Evolutionary conservation across 2,329 filamentous ascomycete species (phyloP).

Genomic region (Clarireedia monteithiana): DNA sequence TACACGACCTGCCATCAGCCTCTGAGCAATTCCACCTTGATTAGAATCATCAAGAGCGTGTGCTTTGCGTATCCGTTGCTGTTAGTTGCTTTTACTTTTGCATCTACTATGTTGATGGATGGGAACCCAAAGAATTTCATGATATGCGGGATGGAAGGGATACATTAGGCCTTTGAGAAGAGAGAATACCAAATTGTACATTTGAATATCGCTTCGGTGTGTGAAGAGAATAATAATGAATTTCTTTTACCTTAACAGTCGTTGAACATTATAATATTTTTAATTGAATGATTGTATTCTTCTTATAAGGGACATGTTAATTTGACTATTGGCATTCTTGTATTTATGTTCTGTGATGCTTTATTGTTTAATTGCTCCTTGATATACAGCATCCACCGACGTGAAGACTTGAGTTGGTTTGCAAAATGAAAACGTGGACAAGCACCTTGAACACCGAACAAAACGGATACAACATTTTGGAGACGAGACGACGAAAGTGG

Average conservation of each 20-base stretch:
- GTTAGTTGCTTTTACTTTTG: neutral
- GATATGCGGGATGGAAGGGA: conserved; percentile 3
- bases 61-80: conserved; percentile 15
- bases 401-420: too few species aligned
- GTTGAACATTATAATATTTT: neutral
- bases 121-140: neutral
- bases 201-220: conserved; percentile 14
- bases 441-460: too few species aligned
- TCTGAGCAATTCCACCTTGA: conserved; percentile 22
- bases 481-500: too few species aligned
- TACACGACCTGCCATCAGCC: conserved; percentile 15
- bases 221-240: conserved; percentile 9
- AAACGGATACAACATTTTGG: too few species aligned
- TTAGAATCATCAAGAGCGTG: conserved; percentile 12
- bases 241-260: conserved; percentile 1
- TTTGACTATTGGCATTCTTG: too few species aligned
- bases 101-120: conserved; percentile 2
- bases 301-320: neutral
- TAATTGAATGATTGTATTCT: neutral
- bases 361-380: too few species aligned
- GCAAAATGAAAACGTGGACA: too few species aligned
- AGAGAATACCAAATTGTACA: conserved; percentile 25
- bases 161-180: conserved; percentile 15
- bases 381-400: too few species aligned
- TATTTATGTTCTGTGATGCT: too few species aligned